phyloP scores from a whole-genome alignment of 2,329 filamentous ascomycete genomes.

The Zasmidium citrigriseum region DNA sequence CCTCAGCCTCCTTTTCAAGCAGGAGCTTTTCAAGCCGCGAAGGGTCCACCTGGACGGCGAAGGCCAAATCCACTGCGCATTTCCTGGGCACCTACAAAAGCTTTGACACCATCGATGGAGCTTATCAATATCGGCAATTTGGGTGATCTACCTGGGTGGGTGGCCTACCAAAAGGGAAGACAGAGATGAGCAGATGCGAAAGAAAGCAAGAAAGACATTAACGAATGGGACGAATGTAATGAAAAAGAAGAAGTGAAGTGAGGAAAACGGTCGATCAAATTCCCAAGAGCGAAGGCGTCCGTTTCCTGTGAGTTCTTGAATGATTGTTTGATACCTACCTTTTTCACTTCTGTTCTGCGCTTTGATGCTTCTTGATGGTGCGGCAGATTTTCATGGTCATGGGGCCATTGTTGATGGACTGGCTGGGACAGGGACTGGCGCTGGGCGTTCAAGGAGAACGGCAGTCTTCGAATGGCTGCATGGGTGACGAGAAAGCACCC shows the following conservation, averaged over 20 bases:
- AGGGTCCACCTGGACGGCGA: constrained; percentile 3
- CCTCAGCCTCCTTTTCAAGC: constrained; percentile 17
- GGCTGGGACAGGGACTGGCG: background rate
- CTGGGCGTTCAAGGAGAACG: background rate
- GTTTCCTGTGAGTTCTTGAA: too few relatives aligned
- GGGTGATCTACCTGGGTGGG: background rate
- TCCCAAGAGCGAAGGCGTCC: too few relatives aligned
- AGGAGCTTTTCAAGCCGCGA: too few relatives aligned
- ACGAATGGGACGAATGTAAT: constrained; percentile 7
- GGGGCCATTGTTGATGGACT: background rate
- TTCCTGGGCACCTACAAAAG: constrained; percentile 5
- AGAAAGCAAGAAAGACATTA: background rate
- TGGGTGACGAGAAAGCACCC: background rate
- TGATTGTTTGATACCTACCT: background rate
- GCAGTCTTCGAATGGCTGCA: background rate
- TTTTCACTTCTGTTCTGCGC: background rate
- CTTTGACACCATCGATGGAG: background rate
- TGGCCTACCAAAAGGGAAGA: too few relatives aligned
- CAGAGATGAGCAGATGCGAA: background rate
- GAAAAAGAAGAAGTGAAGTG: constrained; percentile 6
- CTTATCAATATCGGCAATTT: background rate
- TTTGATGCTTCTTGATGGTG: background rate
- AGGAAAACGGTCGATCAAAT: too few relatives aligned
- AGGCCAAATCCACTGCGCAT: background rate
- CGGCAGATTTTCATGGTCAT: background rate